Evolutionary conservation across 495 filamentous ascomycete genomes (phyloP).

Genomic region (Trichoderma asperelloides): DNA sequence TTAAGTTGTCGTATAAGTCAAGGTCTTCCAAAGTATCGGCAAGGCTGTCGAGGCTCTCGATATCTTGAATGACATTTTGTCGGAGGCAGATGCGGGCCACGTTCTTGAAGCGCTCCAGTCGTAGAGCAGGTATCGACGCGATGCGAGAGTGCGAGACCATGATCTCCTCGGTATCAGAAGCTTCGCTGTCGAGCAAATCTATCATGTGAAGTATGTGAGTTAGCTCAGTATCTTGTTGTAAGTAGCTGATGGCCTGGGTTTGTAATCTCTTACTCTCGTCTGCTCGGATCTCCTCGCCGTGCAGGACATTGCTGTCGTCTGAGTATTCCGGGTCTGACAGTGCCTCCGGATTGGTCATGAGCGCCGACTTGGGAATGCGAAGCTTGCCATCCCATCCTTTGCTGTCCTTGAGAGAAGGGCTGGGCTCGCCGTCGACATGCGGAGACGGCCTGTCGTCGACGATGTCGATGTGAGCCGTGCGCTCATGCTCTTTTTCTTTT

Average conservation of each 20-base stretch:
- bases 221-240: background rate
- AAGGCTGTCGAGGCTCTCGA: slow-evolving; percentile 62
- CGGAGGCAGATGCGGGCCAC: slow-evolving; percentile 79
- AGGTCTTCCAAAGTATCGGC: slow-evolving; percentile 65
- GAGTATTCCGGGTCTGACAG: slow-evolving; percentile 77
- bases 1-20: slow-evolving; percentile 97
- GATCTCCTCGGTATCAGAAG: slow-evolving; percentile 60
- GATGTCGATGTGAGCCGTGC: slow-evolving; percentile 33
- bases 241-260: background rate
- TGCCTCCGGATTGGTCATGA: slow-evolving; percentile 66
- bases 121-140: slow-evolving; percentile 65
- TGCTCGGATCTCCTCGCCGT: slow-evolving; percentile 65
- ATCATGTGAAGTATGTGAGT: background rate
- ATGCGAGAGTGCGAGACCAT: slow-evolving; percentile 83
- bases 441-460: slow-evolving; percentile 29
- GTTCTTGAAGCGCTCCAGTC: slow-evolving; percentile 71
- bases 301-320: slow-evolving; percentile 65
- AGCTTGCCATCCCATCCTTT: slow-evolving; percentile 94
- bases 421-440: slow-evolving; percentile 31
- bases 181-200: slow-evolving; percentile 49
- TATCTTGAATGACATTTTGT: slow-evolving; percentile 78
- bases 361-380: slow-evolving; percentile 53
- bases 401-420: slow-evolving; percentile 44
- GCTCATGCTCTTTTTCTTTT: slow-evolving; percentile 24
- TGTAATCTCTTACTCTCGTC: slow-evolving; percentile 57